Conservation (phyloP, 225 moss, liverwort and hornwort species). For the Sphagnum tenellum region DNA sequence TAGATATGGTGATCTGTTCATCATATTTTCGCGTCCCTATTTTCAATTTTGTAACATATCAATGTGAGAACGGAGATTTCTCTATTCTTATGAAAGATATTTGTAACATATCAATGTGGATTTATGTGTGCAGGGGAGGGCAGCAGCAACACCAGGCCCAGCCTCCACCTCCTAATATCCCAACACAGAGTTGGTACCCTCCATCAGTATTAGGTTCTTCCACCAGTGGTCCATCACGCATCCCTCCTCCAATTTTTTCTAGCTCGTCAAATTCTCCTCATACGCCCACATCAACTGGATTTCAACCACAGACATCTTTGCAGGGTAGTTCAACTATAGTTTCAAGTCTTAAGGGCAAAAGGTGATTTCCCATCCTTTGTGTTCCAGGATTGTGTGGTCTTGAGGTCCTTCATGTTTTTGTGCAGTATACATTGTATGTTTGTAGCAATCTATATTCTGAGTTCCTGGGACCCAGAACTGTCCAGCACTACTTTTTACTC, state of each 20-base stretch:
- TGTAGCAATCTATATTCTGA: no score
- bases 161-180: constrained; percentile 28
- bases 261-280: constrained; percentile 17
- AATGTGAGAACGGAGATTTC: no score
- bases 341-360: constrained; percentile 41
- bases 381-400: not conserved
- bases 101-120: no score
- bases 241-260: constrained; percentile 25
- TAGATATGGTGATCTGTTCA: no score
- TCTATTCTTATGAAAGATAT: no score
- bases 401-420: not conserved
- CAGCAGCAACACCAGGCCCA: constrained; percentile 48
- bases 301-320: constrained; percentile 29
- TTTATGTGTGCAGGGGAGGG: constrained; percentile 31
- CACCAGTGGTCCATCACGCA: constrained; percentile 31
- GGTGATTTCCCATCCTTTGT: constrained; percentile 7
- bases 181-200: constrained; percentile 52
- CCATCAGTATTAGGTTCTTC: constrained; percentile 41
- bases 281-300: constrained; percentile 13
- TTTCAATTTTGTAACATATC: no score
- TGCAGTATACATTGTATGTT: not conserved
- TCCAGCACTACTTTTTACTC: no score
- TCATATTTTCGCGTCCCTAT: no score
- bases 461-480: no score
- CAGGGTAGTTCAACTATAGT: constrained; percentile 30